Base-by-base conservation (phyloP, 805 yeast species). In the Candida ortonii region DNA sequence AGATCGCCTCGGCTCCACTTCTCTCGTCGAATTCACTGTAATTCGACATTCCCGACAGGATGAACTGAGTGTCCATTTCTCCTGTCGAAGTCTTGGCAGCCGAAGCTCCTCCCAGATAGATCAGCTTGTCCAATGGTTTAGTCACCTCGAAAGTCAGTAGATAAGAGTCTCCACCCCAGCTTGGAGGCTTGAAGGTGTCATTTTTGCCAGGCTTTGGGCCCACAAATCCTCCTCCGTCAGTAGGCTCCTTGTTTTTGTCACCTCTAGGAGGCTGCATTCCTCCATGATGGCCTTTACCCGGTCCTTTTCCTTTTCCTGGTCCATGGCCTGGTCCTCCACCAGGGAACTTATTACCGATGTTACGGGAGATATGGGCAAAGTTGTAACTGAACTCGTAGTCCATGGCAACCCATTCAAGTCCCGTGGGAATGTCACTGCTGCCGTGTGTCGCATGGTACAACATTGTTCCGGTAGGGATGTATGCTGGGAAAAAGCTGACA, bases 41-140 rank as follows among this genome's bases (percentile, higher is more conserved):
- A 4, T 52, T 35, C 6, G 52, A 50, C 25, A 42, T 30, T 45
- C 66, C 51, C 14, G 77, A 61, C 3, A 70, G 47, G 30, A 74
- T 36, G 28, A 54, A 54, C 45, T 75, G 80, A 1, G 76, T 67
- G 49, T 79, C 85, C 83, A 76, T 76, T 47, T 73, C 78, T 4
- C 84, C 84, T 1, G 75, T 65, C 1, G 35, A 24, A 0, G 68
- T 58, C 50, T 78, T 78, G 0, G 83, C 76, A n/a, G 83, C 85
- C 18, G 82, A 76, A 0, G 84, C 82, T 5, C 85, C 85, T 41
- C 78, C 84, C n/a, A 79, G 50, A 32, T 68, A 66, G 5, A 79
- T 59, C 19, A 78, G 49, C 43, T 64, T 70, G 41, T 64, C 65
- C 33, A 78, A 52, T 3, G 81, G 78, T 39, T 59, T 62, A 3